Percentiles rank a stretch among this genome's conserved stretches.
These are phyloP conservation scores for Spathaspora hagerdaliae DNA, from an alignment of 805 yeast genomes.

Conservation along the genomic window DNA sequence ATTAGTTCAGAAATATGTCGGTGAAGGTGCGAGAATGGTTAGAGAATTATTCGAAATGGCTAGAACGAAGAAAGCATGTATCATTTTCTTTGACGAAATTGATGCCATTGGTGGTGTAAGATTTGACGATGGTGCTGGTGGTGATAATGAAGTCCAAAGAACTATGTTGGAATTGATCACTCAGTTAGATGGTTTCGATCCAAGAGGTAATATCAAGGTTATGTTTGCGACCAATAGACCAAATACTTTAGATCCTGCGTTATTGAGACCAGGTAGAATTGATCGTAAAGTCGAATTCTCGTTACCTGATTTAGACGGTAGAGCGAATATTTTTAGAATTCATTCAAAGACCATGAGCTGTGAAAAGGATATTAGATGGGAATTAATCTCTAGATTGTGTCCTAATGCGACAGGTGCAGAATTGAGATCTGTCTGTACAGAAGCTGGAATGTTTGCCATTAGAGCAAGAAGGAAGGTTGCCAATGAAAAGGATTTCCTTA, in stretches of 20 bases:
- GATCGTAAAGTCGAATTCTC: slow-evolving; percentile 98
- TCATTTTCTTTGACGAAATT: slow-evolving; percentile 95
- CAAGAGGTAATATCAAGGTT: slow-evolving; percentile 97
- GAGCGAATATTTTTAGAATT: slow-evolving; percentile 95
- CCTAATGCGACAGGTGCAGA: slow-evolving; percentile 99
- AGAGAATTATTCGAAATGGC: slow-evolving; percentile 99
- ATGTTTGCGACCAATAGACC: slow-evolving; percentile 99
- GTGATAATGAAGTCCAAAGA: slow-evolving; percentile 98
- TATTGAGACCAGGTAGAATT: slow-evolving; percentile 96
- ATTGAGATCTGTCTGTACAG: slow-evolving; percentile 96
- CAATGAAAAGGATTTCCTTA: slow-evolving; percentile 93
- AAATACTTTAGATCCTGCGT: slow-evolving; percentile 95
- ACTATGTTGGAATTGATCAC: slow-evolving; percentile 98
- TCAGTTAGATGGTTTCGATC: slow-evolving; percentile 97
- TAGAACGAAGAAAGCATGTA: slow-evolving; percentile 95
- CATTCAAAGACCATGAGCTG: slow-evolving; percentile 98
- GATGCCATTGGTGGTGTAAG: slow-evolving; percentile 99
- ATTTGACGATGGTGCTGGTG: slow-evolving; percentile 99
- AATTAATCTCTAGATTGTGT: slow-evolving; percentile 91
- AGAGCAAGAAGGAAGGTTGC: slow-evolving; percentile 98
- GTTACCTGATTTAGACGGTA: slow-evolving; percentile 93
- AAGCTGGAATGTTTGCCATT: slow-evolving; percentile 99
- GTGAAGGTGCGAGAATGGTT: slow-evolving; percentile 99
- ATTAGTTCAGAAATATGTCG: slow-evolving; percentile 96
- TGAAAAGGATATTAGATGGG: slow-evolving; percentile 98